Evolutionary conservation across 2,329 filamentous ascomycete genomes (phyloP), one percentile per base, ranked within the genome.

Genomic region (Saccharata proteae): DNA sequence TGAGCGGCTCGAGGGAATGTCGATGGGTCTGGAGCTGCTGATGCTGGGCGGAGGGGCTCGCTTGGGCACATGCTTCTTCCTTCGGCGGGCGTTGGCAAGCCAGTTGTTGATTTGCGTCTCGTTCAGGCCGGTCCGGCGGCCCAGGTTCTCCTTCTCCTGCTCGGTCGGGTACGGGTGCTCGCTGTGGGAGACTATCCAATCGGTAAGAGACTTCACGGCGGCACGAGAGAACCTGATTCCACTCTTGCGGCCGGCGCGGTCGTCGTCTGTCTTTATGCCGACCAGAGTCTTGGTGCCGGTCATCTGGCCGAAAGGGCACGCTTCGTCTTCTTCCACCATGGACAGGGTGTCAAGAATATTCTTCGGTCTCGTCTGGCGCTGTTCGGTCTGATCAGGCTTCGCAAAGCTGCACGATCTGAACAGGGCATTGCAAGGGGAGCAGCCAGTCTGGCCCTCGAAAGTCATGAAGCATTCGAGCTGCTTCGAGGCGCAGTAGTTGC

Each of bases 151-250:
- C 48, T 88, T 92, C 49, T 93, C 82, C 36, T 84, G 76, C 25
- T 93, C 84, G 19, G 74, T 86, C 4, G 86, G 85, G 49, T 93
- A 94, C 0, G 85, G 86, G 44, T 92, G 81, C 31, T 80, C 70
- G 46, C 71, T 72, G 49, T 93, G 84, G 5, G 74, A 76, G 1
- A 77, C 71, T 18, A 93, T 68, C 86, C 86, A 94, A 43, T 77
- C 76, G 57, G 88, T 88, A 30, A 94, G 59, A 23, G 84, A 71
- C 43, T 79, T 80, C 39, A 90, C 71, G 1, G 83, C 82, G 43
- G 85, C 77, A 40, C 80, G 66, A 4, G 84, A 83, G 55, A 94
- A 86, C 10, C 83, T 72, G 30, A 78, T 73, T 32, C 74, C 80
- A 38, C 73, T 73, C 51, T 83, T 85, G 29, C 76, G 43, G 33